Conservation (phyloP, 2,329 filamentous ascomycete genomes). For the Venturia aucupariae region DNA sequence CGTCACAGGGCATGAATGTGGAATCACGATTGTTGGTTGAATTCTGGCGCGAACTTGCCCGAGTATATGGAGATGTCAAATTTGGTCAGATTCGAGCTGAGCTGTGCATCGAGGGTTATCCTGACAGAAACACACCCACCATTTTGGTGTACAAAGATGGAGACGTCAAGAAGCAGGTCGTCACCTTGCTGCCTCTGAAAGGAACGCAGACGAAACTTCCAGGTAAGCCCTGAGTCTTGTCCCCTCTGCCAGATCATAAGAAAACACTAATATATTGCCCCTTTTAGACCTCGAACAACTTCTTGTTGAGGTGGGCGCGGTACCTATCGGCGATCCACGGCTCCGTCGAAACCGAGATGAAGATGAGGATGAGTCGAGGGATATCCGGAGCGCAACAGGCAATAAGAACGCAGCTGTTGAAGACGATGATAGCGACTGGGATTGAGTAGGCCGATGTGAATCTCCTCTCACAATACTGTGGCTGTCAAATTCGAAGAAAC, state of each 20-base stretch:
- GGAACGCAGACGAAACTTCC: slow-evolving; percentile 61
- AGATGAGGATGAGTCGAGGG: slow-evolving; percentile 48
- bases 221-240: slow-evolving; percentile 24
- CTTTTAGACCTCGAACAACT: slow-evolving; percentile 62
- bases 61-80: slow-evolving; percentile 86
- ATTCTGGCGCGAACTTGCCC: slow-evolving; percentile 75
- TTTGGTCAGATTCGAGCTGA: slow-evolving; percentile 92
- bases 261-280: background rate
- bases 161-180: slow-evolving; percentile 82
- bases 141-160: slow-evolving; percentile 87
- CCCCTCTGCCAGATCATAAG: background rate
- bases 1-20: slow-evolving; percentile 65
- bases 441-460: slow-evolving; percentile 34
- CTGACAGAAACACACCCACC: slow-evolving; percentile 88
- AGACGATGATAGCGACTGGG: slow-evolving; percentile 50
- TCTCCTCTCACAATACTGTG: background rate
- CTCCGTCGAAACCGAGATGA: slow-evolving; percentile 55
- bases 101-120: slow-evolving; percentile 94
- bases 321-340: slow-evolving; percentile 69
- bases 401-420: slow-evolving; percentile 25
- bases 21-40: slow-evolving; percentile 78
- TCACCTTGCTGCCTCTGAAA: slow-evolving; percentile 74
- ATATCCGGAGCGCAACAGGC: slow-evolving; percentile 35
- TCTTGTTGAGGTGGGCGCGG: slow-evolving; percentile 71
- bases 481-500: background rate